phyloP scores from a whole-genome alignment of 2,329 filamentous ascomycete species.

The Xylaria digitata region DNA sequence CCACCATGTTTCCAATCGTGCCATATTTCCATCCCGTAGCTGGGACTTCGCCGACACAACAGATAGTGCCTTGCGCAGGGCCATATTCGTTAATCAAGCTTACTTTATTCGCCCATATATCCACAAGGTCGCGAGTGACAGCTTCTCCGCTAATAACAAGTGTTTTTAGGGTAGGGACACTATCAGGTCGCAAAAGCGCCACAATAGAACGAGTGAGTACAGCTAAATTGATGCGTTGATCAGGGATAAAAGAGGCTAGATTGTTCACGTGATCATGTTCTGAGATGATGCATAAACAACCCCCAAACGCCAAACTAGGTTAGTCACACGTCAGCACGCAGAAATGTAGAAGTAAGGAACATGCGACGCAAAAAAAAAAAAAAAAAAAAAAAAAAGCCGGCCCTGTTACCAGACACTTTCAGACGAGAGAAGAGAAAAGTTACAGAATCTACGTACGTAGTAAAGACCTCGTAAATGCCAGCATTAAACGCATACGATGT shows the following conservation, averaged over 20 bases:
- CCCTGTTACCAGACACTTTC: too few relatives aligned
- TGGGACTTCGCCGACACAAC: not conserved
- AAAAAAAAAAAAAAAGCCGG: too few relatives aligned
- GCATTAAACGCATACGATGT: conserved; percentile 55
- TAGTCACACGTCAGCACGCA: too few relatives aligned
- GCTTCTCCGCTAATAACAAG: conserved; percentile 45
- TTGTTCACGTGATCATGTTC: conserved; percentile 51
- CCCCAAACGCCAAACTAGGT: too few relatives aligned
- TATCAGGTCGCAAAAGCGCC: conserved; percentile 38
- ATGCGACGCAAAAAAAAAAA: too few relatives aligned
- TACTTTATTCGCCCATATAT: conserved; percentile 35
- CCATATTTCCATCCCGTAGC: conserved; percentile 39
- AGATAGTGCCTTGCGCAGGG: conserved; percentile 29
- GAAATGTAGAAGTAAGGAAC: too few relatives aligned
- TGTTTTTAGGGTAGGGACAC: conserved; percentile 40
- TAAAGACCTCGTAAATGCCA: conserved; percentile 53
- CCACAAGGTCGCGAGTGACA: conserved; percentile 46
- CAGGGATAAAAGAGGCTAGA: conserved; percentile 44
- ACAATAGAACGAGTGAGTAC: conserved; percentile 44
- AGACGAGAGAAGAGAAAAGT: too few relatives aligned
- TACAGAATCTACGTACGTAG: conserved; percentile 27
- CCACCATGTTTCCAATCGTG: conserved; percentile 21
- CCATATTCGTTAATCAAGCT: conserved; percentile 38
- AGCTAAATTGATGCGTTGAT: conserved; percentile 36
- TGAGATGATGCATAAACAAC: too few relatives aligned